Evolutionary conservation across 805 yeast species (phyloP), one percentile per base, ranked within the genome.

Genomic region (Ogataea henricii): DNA sequence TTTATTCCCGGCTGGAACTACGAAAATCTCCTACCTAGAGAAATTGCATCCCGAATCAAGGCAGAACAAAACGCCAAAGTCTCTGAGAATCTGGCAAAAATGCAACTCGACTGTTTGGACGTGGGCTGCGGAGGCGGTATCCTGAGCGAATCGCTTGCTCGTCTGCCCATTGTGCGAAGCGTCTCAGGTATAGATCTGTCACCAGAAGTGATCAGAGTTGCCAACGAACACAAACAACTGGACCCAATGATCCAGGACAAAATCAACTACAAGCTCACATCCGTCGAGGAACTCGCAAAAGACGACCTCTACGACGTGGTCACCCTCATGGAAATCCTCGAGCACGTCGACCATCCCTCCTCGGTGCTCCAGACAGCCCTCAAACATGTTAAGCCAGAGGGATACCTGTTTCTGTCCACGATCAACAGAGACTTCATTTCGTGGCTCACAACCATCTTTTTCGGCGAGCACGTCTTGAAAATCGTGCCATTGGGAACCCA

Each of bases 41-140:
- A 71, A 3, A 76, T 87, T 33, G 68, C 77, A 22, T 48, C 62
- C 4, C 73, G 72, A 36, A 81, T 85, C 9, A 48, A 70, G 9
- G 51, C 52, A 20, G 85, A 83, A 48, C 83, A 81, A 48, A 81
- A 80, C 20, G 48, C 57, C 14, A 72, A 74, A 40, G 62, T 79
- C 47, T 73, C 72, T 8, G 68, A 67, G 30, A 59, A 69, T 23
- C 67, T 69, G 35, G 49, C 46, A 3, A 49, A 63, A 3, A 55
- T 76, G 46, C 68, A 75, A 39, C 70, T 82, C 44, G 64, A 66
- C 13, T 90, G 83, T 1, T 69, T 94, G 47, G 99, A 94, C 63
- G 82, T 94, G 45, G 99, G 99, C 1, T 94, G 99, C 65, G 99
- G 99, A 16, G 99, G 99, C n/a, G 99, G 99, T 0, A 83, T 94